Evolutionary conservation across 108 stramenopile species (phyloP).

Genomic region (Skeletonema grethae): DNA sequence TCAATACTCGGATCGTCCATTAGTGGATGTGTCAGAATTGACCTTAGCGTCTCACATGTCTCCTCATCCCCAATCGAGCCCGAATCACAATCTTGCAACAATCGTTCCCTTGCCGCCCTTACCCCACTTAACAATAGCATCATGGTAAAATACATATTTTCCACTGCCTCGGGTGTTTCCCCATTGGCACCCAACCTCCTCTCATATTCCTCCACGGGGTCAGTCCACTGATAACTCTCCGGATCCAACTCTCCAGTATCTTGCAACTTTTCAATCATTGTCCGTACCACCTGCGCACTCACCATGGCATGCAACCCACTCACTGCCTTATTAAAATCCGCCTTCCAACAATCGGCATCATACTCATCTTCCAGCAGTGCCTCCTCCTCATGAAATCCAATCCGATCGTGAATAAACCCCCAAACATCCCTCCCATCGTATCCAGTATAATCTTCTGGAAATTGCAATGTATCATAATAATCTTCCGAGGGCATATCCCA

Average conservation of each 20-base stretch:
- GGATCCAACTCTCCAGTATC: conserved; percentile 54
- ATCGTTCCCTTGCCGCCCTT: conserved; percentile 65
- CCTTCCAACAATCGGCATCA: conserved; percentile 86
- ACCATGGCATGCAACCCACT: conserved; percentile 85
- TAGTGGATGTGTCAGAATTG: conserved; percentile 57
- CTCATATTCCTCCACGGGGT: conserved; percentile 73
- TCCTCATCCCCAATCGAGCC: conserved; percentile 55
- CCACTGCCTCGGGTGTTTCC: conserved; percentile 83
- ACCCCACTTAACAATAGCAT: conserved; percentile 91
- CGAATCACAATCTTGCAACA: conserved; percentile 67
- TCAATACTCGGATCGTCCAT: conserved; percentile 64
- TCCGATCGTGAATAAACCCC: conserved; percentile 82
- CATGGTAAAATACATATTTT: conserved; percentile 94
- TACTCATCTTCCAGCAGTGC: conserved; percentile 48
- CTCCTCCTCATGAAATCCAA: conserved; percentile 57
- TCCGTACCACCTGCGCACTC: conserved; percentile 75
- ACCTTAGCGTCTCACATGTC: conserved; percentile 38
- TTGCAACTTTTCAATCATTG: conserved; percentile 72
- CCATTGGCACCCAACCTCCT: conserved; percentile 74
- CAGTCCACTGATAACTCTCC: conserved; percentile 65
- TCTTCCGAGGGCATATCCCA: conserved; percentile 93
- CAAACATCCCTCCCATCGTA: conserved; percentile 87
- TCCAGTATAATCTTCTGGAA: conserved; percentile 87
- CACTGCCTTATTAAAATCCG: conserved; percentile 89
- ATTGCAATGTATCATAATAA: conserved; percentile 82